phyloP scores from a whole-genome alignment of 2,329 filamentous ascomycete species.

The Trichoderma pleuroti region DNA sequence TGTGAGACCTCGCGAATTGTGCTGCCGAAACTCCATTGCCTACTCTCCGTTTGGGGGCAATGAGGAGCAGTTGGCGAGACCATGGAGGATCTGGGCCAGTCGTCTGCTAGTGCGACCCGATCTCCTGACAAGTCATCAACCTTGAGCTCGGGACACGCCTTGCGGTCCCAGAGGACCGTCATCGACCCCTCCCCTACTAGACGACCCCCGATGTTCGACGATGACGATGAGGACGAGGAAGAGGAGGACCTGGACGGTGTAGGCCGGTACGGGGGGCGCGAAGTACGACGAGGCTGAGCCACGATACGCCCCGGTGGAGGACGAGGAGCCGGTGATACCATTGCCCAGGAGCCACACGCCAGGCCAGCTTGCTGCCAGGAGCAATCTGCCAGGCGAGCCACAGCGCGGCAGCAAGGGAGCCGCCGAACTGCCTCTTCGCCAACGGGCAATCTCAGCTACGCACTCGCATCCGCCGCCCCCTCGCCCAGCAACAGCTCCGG shows the following conservation, averaged over 20 bases:
- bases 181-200: constrained; percentile 32
- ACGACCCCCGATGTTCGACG: constrained; percentile 23
- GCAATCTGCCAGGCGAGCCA: constrained; percentile 41
- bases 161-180: constrained; percentile 54
- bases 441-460: constrained; percentile 51
- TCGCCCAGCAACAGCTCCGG: constrained; percentile 25
- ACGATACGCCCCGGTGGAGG: neutral
- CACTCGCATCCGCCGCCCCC: constrained; percentile 31
- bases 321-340: constrained; percentile 27
- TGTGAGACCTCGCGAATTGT: constrained; percentile 10
- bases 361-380: constrained; percentile 59
- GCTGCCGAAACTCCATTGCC: constrained; percentile 19
- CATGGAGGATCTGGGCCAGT: constrained; percentile 44
- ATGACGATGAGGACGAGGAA: constrained; percentile 36
- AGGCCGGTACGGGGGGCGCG: neutral
- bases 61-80: constrained; percentile 31
- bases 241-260: constrained; percentile 21
- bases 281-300: constrained; percentile 21
- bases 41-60: constrained; percentile 27
- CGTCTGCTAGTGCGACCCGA: constrained; percentile 32
- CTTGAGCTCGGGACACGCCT: constrained; percentile 28
- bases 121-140: constrained; percentile 29
- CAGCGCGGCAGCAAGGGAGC: constrained; percentile 40
- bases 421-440: constrained; percentile 51
- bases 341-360: constrained; percentile 58